Base-by-base conservation (phyloP, 768 basidiomycete genomes). In the Suillus hirtellus region DNA sequence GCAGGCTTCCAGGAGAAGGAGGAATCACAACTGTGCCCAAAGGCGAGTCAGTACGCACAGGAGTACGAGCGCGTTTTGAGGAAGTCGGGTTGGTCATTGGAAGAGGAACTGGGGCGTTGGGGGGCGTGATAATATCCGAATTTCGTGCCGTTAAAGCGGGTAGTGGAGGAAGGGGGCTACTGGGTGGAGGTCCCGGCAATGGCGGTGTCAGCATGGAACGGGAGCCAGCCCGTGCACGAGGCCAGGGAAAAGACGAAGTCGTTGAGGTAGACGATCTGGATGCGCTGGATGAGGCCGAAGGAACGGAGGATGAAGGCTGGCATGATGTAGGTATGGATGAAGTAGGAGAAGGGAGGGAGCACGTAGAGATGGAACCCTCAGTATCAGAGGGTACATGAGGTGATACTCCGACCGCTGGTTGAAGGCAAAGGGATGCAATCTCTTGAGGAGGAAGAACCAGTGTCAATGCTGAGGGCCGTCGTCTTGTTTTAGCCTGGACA, bases 1-100 rank as follows among this genome's bases (percentile, higher is more conserved):
- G 72, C n/a, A 75, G 59, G n/a, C 67, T 71, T 19, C 73, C 73
- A 19, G 75, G 71, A 1, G 73, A 61, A 0, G 73, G 67, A 27
- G 73, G 71, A 27, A 24, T 10, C 24, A 40, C 38, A 24, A 24
- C 21, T 21, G 47, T 24, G 47, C 55, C 46, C 3, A 17, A 34
- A 56, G 50, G 47, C 24, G 61, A 21, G 37, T 35, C 8, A 43
- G 31, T 31, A 11, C 6, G 38, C 24, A 40, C 49, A 24, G 38
- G 42, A 3, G 75, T 75, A 12, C 74, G 69, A 31, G 73, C 66
- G 0, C 71, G 71, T n/a, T 74, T 67, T 5, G 71, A 72, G 1
- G 73, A 70, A 19, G 68, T 34, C 4, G 55, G 60, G 9, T 65
- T 64, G 43, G 49, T 17, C 24, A 43, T 17, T 35, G 52, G 24